Base-by-base conservation (phyloP, 2,329 filamentous ascomycete species). In the Plenodomus tracheiphilus region DNA sequence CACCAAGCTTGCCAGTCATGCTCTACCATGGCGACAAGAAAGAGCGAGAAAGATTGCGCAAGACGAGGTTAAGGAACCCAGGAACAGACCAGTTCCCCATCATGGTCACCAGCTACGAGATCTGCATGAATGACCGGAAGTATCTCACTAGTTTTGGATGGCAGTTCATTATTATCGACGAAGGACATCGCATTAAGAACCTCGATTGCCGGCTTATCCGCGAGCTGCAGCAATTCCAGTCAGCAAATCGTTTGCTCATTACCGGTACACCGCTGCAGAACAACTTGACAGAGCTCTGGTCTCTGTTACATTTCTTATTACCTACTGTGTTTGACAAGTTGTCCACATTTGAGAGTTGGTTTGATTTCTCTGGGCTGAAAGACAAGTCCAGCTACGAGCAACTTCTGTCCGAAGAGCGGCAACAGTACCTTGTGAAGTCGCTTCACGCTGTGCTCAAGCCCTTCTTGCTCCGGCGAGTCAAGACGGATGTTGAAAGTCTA, bases 81-180 rank as follows among this genome's bases (percentile, higher is more conserved):
- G 82, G 84, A 11, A 81, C 86, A 0, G 75, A 81, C 1, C 82
- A 87, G 39, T 99, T 97, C 53, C 94, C 94, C 0, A 87, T 99
- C 0, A 88, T 97, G 0, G 92, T 92, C 64, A 99, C 94, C 0
- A 95, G 88, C 34, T 97, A 97, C 62, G 94, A 99, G 68, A 97
- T 99, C 67, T 92, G 95, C 45, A 86, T 99, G 74, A 87, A 91
- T 61, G 94, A 99, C 67, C 85, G 89, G 32, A 87, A 91, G 43
- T 86, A 86, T 30, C 76, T 99, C 4, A 85, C 85, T 0, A 87
- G 88, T 48, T 93, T 96, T 47, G 87, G 91, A 30, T 99, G 94
- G 94, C 91, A 95, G 45, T 97, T 96, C 61, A 97, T 99, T 64
- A 94, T 99, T 58, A 96, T 99, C 53, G 93, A 99, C 60, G 94